Percentiles rank a stretch among this genome's conserved stretches.
Conservation (phyloP, 1,284 basidiomycete genomes). For the Xanthoconium separans region DNA sequence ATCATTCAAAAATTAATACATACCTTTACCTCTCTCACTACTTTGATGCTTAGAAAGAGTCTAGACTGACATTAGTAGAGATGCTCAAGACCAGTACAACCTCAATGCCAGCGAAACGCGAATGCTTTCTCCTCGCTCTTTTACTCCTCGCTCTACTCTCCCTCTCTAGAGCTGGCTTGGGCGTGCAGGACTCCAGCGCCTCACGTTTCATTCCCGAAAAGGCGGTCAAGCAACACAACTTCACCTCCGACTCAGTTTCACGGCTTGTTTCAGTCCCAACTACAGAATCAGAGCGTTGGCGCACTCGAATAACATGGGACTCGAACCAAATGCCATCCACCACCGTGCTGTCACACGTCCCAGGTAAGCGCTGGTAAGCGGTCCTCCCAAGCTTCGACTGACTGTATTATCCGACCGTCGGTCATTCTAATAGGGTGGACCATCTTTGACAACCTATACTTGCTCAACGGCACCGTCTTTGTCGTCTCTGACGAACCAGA, state of each 20-base stretch:
- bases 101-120: conserved; percentile 45
- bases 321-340: conserved; percentile 49
- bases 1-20: too few species aligned
- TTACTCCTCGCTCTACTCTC: conserved; percentile 49
- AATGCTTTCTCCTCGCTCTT: conserved; percentile 47
- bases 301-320: conserved; percentile 41
- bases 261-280: conserved; percentile 11
- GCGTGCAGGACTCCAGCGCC: conserved; percentile 6
- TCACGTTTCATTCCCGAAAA: not conserved
- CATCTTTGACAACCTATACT: conserved; percentile 75
- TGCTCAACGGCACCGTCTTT: conserved; percentile 76
- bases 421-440: conserved; percentile 66
- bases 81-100: conserved; percentile 17
- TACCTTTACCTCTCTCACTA: too few species aligned
- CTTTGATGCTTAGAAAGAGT: not conserved
- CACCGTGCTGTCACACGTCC: conserved; percentile 58
- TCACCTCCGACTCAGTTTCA: not conserved
- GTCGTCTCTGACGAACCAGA: conserved; percentile 62
- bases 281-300: conserved; percentile 25
- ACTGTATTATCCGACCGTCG: too few species aligned
- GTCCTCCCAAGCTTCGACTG: too few species aligned
- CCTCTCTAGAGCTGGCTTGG: conserved; percentile 30
- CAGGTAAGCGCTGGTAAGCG: conserved; percentile 52
- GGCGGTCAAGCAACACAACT: conserved; percentile 5
- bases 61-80: not conserved